Conservation (phyloP, 2,329 filamentous ascomycete species). For the Clonostachys solani region DNA sequence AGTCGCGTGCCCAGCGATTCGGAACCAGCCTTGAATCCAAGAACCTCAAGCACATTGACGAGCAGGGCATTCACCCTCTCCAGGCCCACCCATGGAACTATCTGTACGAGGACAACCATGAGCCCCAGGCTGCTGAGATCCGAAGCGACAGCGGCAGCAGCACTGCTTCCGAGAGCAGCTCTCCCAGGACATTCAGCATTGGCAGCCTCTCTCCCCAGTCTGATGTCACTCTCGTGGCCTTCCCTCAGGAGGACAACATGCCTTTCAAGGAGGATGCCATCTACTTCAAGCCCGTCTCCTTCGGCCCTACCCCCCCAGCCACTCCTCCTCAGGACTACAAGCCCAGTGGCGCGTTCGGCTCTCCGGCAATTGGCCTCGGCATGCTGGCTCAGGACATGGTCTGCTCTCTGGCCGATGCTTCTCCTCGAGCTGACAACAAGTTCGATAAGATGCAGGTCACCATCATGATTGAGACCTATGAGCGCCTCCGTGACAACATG, state of each 20-base stretch:
- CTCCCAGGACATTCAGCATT: no score
- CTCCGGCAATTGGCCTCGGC: constrained; percentile 20
- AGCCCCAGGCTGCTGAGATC: no score
- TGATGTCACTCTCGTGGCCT: constrained; percentile 39
- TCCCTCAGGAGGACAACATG: constrained; percentile 5
- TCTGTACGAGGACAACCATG: no score
- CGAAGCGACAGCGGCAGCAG: no score
- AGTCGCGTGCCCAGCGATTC: no score
- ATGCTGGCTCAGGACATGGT: constrained; percentile 44
- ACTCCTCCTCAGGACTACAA: neutral
- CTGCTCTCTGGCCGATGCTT: no score
- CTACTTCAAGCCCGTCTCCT: constrained; percentile 40
- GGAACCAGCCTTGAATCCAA: no score
- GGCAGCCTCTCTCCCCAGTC: constrained; percentile 1
- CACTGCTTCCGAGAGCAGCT: no score
- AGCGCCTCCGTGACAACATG: constrained; percentile 44
- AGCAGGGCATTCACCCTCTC: no score
- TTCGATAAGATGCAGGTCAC: constrained; percentile 41
- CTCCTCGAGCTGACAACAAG: neutral
- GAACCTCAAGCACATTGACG: no score
- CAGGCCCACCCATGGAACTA: no score
- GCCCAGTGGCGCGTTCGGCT: no score
- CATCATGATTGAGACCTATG: constrained; percentile 57
- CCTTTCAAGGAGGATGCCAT: constrained; percentile 34
- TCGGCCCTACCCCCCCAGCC: constrained; percentile 25